Evolutionary conservation across 2,329 filamentous ascomycete genomes (phyloP).

Genomic region (Botrytis cinerea): DNA sequence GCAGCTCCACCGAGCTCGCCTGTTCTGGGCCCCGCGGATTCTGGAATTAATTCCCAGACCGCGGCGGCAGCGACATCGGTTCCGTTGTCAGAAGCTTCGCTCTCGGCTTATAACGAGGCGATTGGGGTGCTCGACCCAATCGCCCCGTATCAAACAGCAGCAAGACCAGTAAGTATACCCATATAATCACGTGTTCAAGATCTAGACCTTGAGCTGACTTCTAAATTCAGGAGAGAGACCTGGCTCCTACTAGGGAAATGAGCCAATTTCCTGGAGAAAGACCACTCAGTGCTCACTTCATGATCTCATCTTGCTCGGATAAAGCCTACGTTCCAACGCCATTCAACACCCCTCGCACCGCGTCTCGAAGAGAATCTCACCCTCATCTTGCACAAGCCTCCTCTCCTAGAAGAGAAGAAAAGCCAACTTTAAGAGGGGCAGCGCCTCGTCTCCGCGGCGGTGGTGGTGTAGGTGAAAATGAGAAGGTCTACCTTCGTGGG

Average conservation of each 20-base stretch:
- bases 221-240: neutral
- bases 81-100: neutral
- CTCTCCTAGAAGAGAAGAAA: neutral
- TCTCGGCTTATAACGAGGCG: neutral
- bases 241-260: neutral
- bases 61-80: neutral
- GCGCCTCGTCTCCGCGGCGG: neutral
- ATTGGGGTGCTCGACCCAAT: neutral
- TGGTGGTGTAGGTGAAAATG: neutral
- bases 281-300: constrained; percentile 6
- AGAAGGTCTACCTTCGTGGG: constrained; percentile 8
- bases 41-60: neutral
- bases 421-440: neutral
- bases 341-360: constrained; percentile 11
- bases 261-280: neutral
- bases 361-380: neutral
- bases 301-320: constrained; percentile 17
- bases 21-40: neutral
- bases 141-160: neutral
- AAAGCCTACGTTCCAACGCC: constrained; percentile 13
- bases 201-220: neutral
- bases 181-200: constrained; percentile 7
- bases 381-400: neutral
- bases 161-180: neutral
- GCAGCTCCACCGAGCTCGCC: constrained; percentile 20